Evolutionary conservation across 169 alveolate species (phyloP).

Genomic region (Cardiosporidium cionae): DNA sequence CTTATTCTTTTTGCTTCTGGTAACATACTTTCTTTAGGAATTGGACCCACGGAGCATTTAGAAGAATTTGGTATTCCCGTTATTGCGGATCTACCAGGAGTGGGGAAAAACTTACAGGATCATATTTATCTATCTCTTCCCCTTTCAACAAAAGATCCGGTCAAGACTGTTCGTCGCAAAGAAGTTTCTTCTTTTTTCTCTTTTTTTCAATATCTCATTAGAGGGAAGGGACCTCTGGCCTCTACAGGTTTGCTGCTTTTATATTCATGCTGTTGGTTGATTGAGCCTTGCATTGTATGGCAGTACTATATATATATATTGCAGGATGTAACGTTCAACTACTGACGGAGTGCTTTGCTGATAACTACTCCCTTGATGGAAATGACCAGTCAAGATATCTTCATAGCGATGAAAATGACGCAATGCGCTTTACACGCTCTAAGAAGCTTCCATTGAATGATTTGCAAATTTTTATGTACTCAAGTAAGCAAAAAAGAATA

Average conservation of each 20-base stretch:
- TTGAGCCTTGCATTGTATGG: background rate
- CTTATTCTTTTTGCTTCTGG: no score
- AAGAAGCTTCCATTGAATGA: no score
- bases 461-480: no score
- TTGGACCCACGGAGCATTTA: background rate
- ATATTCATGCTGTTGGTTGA: background rate
- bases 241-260: background rate
- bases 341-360: background rate
- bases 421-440: no score
- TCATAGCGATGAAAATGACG: no score
- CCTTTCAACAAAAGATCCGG: no score
- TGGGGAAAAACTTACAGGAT: conserved; percentile 17
- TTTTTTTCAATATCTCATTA: no score
- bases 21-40: conserved; percentile 9
- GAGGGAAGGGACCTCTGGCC: background rate
- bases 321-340: background rate
- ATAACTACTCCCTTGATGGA: background rate
- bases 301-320: background rate
- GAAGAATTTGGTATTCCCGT: background rate
- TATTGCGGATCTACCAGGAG: conserved; percentile 1
- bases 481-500: no score
- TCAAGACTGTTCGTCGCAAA: no score
- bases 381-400: no score
- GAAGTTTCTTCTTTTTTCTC: no score
- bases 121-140: no score